A percentile compares a stretch with the other conserved stretches of the same genome.
phyloP scores from a whole-genome alignment of 2,329 filamentous ascomycete genomes.

The Colletotrichum sp. region DNA sequence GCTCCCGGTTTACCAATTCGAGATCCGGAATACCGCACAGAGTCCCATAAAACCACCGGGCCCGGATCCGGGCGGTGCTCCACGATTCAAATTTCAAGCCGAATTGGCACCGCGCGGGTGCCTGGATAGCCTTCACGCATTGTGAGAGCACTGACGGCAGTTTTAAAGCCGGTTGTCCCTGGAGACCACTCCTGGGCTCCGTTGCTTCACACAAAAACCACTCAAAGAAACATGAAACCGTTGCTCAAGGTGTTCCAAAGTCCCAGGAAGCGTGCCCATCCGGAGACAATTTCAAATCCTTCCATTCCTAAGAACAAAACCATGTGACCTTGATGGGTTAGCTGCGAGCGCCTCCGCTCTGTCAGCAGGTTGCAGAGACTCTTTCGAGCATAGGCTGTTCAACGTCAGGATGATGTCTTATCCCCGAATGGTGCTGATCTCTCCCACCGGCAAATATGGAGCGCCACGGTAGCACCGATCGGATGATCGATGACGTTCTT shows the following conservation, averaged over 20 bases:
- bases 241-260: not conserved
- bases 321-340: not conserved
- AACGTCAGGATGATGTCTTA: not conserved
- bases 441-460: not conserved
- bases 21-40: not conserved
- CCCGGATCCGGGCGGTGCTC: not conserved
- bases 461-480: not conserved
- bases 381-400: not conserved
- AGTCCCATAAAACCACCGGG: not conserved
- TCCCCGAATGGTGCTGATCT: not conserved
- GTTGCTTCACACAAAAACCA: not conserved
- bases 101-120: not conserved
- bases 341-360: not conserved
- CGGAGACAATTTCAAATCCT: not conserved
- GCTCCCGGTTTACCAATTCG: not conserved
- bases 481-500: slow-evolving; percentile 13
- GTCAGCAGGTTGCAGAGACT: not conserved
- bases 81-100: not conserved
- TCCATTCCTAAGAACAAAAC: not conserved
- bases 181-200: not conserved
- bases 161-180: not conserved
- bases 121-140: not conserved
- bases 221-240: not conserved
- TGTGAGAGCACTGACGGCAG: not conserved
- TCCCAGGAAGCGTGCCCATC: not conserved